These are phyloP conservation scores for Botrytis cinerea DNA, from an alignment of 2,329 filamentous ascomycete genomes.

Conservation along the genomic window DNA sequence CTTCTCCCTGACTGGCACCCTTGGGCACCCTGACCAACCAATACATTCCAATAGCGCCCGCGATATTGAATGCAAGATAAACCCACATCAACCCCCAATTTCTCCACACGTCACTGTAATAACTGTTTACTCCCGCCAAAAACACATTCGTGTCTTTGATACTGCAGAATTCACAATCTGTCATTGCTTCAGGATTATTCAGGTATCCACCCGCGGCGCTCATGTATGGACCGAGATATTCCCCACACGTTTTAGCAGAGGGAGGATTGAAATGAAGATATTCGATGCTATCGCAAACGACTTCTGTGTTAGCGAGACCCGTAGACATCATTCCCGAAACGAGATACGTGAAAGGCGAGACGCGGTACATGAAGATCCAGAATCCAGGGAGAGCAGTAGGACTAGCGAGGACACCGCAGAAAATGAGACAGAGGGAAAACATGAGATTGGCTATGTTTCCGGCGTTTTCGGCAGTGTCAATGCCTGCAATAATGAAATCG, in stretches of 20 bases:
- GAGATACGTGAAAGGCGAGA: slow-evolving; percentile 82
- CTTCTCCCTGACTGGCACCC: slow-evolving; percentile 36
- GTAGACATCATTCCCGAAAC: slow-evolving; percentile 71
- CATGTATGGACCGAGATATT: slow-evolving; percentile 60
- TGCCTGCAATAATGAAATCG: slow-evolving; percentile 73
- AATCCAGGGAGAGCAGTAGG: slow-evolving; percentile 67
- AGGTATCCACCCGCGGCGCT: slow-evolving; percentile 55
- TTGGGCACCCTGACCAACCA: slow-evolving; percentile 53
- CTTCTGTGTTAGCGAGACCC: slow-evolving; percentile 66
- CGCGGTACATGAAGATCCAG: slow-evolving; percentile 84
- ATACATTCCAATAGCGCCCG: slow-evolving; percentile 55
- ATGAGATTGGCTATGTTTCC: slow-evolving; percentile 76
- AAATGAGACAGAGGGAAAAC: slow-evolving; percentile 73
- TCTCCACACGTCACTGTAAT: slow-evolving; percentile 64
- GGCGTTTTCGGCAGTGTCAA: slow-evolving; percentile 73
- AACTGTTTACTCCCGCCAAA: slow-evolving; percentile 50
- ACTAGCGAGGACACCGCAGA: slow-evolving; percentile 72
- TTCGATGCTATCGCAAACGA: slow-evolving; percentile 71
- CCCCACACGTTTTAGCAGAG: slow-evolving; percentile 55
- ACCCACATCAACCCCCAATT: slow-evolving; percentile 61
- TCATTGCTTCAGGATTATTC: slow-evolving; percentile 49
- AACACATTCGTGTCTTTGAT: slow-evolving; percentile 55
- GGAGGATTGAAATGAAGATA: slow-evolving; percentile 66
- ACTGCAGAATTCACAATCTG: slow-evolving; percentile 58
- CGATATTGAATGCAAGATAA: slow-evolving; percentile 53